Conservation (phyloP, 805 yeast species). For the Wickerhamomyces hampshirensis region DNA sequence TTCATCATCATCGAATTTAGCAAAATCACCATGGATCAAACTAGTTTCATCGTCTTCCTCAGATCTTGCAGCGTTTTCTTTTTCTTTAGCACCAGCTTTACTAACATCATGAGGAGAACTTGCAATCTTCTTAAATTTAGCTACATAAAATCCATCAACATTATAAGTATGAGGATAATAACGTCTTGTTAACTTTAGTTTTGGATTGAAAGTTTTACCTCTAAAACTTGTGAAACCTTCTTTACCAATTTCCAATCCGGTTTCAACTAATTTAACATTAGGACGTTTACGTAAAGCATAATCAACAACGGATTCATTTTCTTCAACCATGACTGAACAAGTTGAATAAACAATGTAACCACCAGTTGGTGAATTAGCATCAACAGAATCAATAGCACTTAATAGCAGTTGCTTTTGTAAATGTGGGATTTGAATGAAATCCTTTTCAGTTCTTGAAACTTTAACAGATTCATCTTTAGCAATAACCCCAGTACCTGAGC, state of each 20-base stretch:
- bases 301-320: slow-evolving; percentile 97
- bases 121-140: slow-evolving; percentile 89
- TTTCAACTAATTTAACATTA: slow-evolving; percentile 88
- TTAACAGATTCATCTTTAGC: slow-evolving; percentile 96
- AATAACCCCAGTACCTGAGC: slow-evolving; percentile 99
- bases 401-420: slow-evolving; percentile 89
- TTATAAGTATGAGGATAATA: slow-evolving; percentile 98
- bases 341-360: slow-evolving; percentile 96
- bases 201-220: slow-evolving; percentile 84
- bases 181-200: slow-evolving; percentile 78
- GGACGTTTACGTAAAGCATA: slow-evolving; percentile 95
- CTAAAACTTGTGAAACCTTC: slow-evolving; percentile 92
- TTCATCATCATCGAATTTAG: slow-evolving; percentile 70
- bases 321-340: slow-evolving; percentile 97
- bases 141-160: slow-evolving; percentile 97
- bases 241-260: slow-evolving; percentile 90
- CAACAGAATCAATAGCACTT: slow-evolving; percentile 96
- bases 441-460: slow-evolving; percentile 90
- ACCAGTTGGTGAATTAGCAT: slow-evolving; percentile 86
- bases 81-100: slow-evolving; percentile 84
- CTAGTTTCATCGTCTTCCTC: slow-evolving; percentile 73
- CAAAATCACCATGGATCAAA: slow-evolving; percentile 80
- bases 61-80: slow-evolving; percentile 74
- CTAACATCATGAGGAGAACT: slow-evolving; percentile 80
- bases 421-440: slow-evolving; percentile 94